phyloP scores from a whole-genome alignment of 345 rosid genomes.

The Salix purpurea region DNA sequence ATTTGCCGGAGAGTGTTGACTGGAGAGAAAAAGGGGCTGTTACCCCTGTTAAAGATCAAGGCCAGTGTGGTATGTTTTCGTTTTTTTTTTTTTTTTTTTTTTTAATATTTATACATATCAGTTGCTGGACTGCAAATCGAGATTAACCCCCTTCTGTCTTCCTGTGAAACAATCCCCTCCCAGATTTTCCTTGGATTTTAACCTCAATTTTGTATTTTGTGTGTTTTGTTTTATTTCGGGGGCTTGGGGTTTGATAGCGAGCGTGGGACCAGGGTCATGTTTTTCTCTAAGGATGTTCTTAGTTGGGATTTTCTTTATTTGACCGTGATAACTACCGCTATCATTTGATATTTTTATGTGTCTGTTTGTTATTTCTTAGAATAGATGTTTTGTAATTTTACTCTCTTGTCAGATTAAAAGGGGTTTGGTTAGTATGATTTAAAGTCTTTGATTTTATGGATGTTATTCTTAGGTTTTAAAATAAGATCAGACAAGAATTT shows the following conservation, averaged over 20 bases:
- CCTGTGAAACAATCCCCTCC: not conserved
- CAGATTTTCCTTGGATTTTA: not conserved
- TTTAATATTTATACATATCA: too few relatives aligned
- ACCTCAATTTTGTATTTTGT: not conserved
- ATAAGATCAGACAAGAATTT: not conserved
- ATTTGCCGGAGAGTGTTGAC: constrained; percentile 22
- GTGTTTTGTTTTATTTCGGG: not conserved
- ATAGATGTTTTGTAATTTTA: not conserved
- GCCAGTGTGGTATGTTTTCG: constrained; percentile 22
- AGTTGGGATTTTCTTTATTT: not conserved
- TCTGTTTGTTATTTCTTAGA: not conserved
- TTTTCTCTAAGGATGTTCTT: not conserved
- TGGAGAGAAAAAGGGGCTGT: constrained; percentile 31
- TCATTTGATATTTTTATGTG: not conserved
- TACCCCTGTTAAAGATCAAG: constrained; percentile 27
- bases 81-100: not conserved
- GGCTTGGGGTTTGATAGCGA: not conserved
- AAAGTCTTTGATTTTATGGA: not conserved
- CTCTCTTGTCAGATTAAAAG: too few relatives aligned
- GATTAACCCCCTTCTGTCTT: not conserved
- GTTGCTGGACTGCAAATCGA: not conserved
- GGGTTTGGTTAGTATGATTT: not conserved
- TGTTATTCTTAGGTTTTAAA: not conserved
- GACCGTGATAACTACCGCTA: not conserved
- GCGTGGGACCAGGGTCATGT: not conserved